Conservation (phyloP, 1,284 basidiomycete genomes). For the Paramarasmius palmivorus region DNA sequence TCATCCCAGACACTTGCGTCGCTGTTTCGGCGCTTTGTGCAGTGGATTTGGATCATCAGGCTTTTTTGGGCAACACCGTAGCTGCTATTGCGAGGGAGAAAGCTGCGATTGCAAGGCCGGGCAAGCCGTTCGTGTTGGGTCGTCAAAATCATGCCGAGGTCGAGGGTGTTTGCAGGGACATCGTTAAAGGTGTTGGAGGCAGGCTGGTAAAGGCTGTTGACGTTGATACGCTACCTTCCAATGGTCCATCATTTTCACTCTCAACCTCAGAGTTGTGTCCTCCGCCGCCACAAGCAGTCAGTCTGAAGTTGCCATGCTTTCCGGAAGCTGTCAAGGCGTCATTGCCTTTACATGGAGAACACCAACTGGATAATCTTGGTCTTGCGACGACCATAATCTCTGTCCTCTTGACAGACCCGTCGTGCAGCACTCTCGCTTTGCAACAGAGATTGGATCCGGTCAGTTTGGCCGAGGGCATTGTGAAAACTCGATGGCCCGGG, state of each 20-base stretch:
- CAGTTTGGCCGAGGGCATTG: conserved; percentile 61
- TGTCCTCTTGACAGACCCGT: conserved; percentile 50
- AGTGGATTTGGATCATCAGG: conserved; percentile 93
- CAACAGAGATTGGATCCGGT: conserved; percentile 42
- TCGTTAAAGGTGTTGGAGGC: conserved; percentile 42
- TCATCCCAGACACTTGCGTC: conserved; percentile 70
- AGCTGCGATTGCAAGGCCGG: conserved; percentile 74
- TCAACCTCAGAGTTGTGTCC: conserved; percentile 31
- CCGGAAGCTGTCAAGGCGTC: conserved; percentile 38
- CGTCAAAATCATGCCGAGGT: conserved; percentile 64
- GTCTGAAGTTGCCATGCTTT: conserved; percentile 42
- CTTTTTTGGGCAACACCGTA: conserved; percentile 81
- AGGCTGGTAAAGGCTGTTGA: conserved; percentile 37
- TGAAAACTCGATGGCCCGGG: conserved; percentile 74
- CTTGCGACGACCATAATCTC: conserved; percentile 70
- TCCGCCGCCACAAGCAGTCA: conserved; percentile 47
- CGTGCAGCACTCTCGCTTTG: conserved; percentile 29
- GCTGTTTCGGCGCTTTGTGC: conserved; percentile 82
- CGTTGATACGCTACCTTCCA: conserved; percentile 34
- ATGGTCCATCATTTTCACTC: conserved; percentile 33
- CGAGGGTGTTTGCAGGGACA: conserved; percentile 30
- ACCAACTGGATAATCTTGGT: conserved; percentile 83
- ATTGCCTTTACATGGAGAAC: conserved; percentile 73
- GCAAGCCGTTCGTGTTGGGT: conserved; percentile 76
- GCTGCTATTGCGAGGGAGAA: conserved; percentile 83